Evolutionary conservation across 169 alveolate species (phyloP), one percentile per base, ranked within the genome.

Genomic region (Babesia ovis): DNA sequence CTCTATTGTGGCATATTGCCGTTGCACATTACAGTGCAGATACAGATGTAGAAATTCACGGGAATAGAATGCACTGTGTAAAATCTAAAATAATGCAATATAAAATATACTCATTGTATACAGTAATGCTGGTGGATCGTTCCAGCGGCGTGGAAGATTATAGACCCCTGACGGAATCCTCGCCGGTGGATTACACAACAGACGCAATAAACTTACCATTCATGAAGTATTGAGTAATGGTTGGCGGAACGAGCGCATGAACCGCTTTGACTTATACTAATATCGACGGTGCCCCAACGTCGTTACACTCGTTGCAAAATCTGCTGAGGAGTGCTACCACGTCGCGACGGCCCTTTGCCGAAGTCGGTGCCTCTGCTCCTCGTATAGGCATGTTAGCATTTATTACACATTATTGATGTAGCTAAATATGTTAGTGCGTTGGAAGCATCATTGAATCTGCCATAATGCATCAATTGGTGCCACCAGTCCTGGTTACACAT

Each of bases 281-380:
- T 22, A 16, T 48, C 32, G 31, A n/a, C 67, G 3, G 67, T 32
- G 67, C 67, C 67, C 67, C 67, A 22, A n/a, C 50, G 67, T 8
- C 20, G 18, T 20, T 12, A 48, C 29, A 48, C 31, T 39, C 4
- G 32, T 22, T 4, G 45, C 34, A 39, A 25, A 57, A 34, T 32
- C 51, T 57, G 67, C 67, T 57, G 48, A 57, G 45, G 67, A 57
- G 67, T 57, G 67, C 67, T 57, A 32, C 45, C 45, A n/a, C 67
- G 56, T 48, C 56, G 27, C 56, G 56, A 48, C 8, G 8, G 14
- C 46, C 46, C 8, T 8, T 14, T 8, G 8, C 46, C 14, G 8
- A 39, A 8, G 14, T 39, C 14, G 46, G 46, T 39, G 46, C 46
- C 46, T 39, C 46, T 8, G 14, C 14, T 9, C 14, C 9, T 8